Base-by-base conservation (phyloP, 225 moss, liverwort and hornwort genomes). In the Asterella californica region DNA sequence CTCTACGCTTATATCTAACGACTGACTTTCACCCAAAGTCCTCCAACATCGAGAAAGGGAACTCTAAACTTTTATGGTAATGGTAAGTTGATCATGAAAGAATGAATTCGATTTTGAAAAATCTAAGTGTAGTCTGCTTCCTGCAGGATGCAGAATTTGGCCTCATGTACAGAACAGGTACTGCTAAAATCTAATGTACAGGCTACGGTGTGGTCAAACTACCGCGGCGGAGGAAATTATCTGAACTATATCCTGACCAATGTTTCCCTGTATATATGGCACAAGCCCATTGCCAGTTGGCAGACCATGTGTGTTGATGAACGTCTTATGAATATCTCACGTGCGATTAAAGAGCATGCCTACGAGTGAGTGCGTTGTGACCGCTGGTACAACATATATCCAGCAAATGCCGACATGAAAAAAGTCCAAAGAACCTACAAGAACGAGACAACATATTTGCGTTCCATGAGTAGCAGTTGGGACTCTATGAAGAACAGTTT, bases 351-450 rank as follows among this genome's bases (percentile, higher is more conserved):
- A 47, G 30, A 49, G 11, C 5, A 67, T 66, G 42, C 42, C 84
- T 90, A 91, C 34, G 86, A 88, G 73, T 85, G 89, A 62, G 91
- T 91, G 75, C 90, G 87, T 71, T 90, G 92, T 36, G 87, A 82
- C 79, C 93, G 89, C 48, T 93, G 91, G 76, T 90, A 91, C 47
- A 93, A 89, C 82, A 91, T 83, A 83, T 91, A 93, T 12, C 93
- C 93, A 74, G 90, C 90, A 75, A 93, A 90, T 53, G 93, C 91
- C 33, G 93, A 93, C 91, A 91, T 86, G 75, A 93, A 86, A 87
- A 93, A 91, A 29, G 93, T 93, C 91, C 90, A 93, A 76, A 93
- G 88, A 42, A 93, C 93, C 93, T 93, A 88, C 88, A 87, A 76
- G 47, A 34, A 64, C 32, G 9, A 36, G 19, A 55, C 45, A 25